Evolutionary conservation across 495 filamentous ascomycete genomes (phyloP).

Genomic region (Zalerion maritima): DNA sequence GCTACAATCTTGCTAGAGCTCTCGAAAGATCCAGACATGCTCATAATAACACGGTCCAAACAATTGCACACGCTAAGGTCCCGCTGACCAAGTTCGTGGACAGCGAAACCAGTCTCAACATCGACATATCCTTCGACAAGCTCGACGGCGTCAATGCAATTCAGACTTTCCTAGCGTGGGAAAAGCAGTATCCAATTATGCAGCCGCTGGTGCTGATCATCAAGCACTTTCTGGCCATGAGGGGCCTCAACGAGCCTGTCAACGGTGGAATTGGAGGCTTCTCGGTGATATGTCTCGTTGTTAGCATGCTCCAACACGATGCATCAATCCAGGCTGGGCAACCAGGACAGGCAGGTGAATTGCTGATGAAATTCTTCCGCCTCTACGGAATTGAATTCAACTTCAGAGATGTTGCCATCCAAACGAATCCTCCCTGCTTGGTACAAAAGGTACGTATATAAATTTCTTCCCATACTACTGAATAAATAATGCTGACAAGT

Average conservation of each 20-base stretch:
- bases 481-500: slow-evolving; percentile 9
- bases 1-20: slow-evolving; percentile 20
- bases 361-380: slow-evolving; percentile 74
- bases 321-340: slow-evolving; percentile 46
- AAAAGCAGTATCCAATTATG: slow-evolving; percentile 62
- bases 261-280: slow-evolving; percentile 91
- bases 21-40: slow-evolving; percentile 34
- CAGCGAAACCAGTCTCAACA: slow-evolving; percentile 49
- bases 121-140: slow-evolving; percentile 94
- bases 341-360: slow-evolving; percentile 45
- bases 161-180: slow-evolving; percentile 67
- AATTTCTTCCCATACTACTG: background rate
- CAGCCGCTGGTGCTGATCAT: slow-evolving; percentile 67
- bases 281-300: slow-evolving; percentile 83
- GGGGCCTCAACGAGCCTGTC: slow-evolving; percentile 77
- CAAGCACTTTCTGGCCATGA: slow-evolving; percentile 84
- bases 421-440: slow-evolving; percentile 54
- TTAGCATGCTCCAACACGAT: slow-evolving; percentile 65
- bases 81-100: slow-evolving; percentile 89
- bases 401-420: slow-evolving; percentile 48
- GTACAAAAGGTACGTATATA: slow-evolving; percentile 51
- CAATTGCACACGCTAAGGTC: slow-evolving; percentile 65
- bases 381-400: slow-evolving; percentile 76
- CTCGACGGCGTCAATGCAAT: slow-evolving; percentile 62
- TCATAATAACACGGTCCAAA: slow-evolving; percentile 35